Percentiles rank a stretch among this genome's conserved stretches.
phyloP scores from a whole-genome alignment of 495 filamentous ascomycete species.

The Recurvomyces mirabilis region DNA sequence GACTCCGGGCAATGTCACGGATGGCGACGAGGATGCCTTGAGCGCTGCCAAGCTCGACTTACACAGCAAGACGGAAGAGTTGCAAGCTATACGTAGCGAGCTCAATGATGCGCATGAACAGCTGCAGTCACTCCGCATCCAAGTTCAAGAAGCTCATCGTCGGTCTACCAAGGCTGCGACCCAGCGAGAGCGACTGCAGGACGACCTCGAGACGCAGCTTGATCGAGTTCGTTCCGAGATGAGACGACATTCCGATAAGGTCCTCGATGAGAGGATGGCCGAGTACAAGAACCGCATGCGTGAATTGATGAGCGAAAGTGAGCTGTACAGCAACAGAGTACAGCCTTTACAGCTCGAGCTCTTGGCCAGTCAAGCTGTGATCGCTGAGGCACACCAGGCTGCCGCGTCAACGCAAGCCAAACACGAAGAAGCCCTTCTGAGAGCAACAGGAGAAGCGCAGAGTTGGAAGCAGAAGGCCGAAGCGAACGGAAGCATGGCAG shows the following conservation, averaged over 20 bases:
- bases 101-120: neutral
- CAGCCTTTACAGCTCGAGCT: too few relatives aligned
- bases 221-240: neutral
- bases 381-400: too few relatives aligned
- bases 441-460: neutral
- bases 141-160: neutral
- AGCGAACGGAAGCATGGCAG: neutral
- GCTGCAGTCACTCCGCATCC: neutral
- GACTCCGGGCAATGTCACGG: too few relatives aligned
- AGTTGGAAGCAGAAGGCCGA: conserved; percentile 1
- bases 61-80: neutral
- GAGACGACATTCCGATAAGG: neutral
- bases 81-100: neutral
- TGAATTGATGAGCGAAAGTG: too few relatives aligned
- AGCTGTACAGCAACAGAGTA: too few relatives aligned
- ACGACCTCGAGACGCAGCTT: neutral
- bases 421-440: too few relatives aligned
- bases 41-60: too few relatives aligned
- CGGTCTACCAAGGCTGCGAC: conserved; percentile 4
- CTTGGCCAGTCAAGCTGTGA: too few relatives aligned
- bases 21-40: too few relatives aligned
- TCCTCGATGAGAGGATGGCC: neutral
- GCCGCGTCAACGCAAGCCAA: too few relatives aligned
- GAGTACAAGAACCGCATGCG: too few relatives aligned
- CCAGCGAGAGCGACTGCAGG: neutral